Conservation (phyloP, 139 green algal genomes). For the Eudorina sp. region DNA sequence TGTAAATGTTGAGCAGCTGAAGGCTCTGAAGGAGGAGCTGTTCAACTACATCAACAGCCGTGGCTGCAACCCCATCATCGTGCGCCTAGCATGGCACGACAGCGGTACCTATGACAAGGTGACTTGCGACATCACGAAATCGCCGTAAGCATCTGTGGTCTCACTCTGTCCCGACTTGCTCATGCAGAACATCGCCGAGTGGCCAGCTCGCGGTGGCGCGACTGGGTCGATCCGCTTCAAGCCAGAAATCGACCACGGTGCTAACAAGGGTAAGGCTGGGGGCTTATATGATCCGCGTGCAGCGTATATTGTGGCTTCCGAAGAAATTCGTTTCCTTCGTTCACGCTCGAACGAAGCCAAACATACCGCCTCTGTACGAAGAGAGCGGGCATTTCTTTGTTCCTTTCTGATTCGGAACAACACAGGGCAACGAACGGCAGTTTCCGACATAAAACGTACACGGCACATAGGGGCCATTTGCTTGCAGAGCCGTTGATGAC, state of each 20-base stretch:
- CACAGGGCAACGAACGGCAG: too few species aligned
- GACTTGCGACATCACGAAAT: background rate
- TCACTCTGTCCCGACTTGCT: background rate
- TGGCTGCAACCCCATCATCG: constrained; percentile 69
- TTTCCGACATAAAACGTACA: too few species aligned
- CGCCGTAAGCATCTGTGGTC: background rate
- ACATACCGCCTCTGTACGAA: too few species aligned
- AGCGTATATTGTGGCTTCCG: too few species aligned
- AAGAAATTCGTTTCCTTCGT: too few species aligned
- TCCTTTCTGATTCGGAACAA: too few species aligned
- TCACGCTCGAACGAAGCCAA: too few species aligned
- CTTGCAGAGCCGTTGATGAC: too few species aligned
- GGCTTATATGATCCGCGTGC: too few species aligned
- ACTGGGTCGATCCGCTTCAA: constrained; percentile 92
- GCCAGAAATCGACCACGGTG: constrained; percentile 86
- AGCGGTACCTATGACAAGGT: constrained; percentile 83
- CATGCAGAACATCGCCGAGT: constrained; percentile 70
- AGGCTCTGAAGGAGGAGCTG: constrained; percentile 3
- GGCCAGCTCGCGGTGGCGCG: constrained; percentile 80
- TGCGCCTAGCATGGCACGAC: constrained; percentile 86
- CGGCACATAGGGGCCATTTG: too few species aligned
- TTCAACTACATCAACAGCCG: constrained; percentile 24
- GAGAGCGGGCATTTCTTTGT: too few species aligned
- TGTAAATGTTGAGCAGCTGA: constrained; percentile 52
- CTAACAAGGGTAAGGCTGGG: constrained; percentile 88